phyloP scores from a whole-genome alignment of 75 land plant genomes.

The Pseudotsuga menziesii region DNA sequence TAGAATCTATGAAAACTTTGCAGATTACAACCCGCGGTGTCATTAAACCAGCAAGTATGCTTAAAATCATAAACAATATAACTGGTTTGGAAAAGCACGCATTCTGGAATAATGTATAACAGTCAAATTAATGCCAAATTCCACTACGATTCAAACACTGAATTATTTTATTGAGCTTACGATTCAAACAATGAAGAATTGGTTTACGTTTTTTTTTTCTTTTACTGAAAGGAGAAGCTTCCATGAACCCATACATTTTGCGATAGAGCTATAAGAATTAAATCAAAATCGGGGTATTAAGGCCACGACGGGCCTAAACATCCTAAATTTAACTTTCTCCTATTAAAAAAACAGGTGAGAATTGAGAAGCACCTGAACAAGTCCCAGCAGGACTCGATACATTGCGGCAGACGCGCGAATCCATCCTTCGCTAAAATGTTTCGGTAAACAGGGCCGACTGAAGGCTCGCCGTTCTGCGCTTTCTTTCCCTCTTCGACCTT shows the following conservation, averaged over 20 bases:
- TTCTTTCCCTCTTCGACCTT: conserved; percentile 57
- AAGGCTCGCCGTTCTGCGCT: conserved; percentile 46
- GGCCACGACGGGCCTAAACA: neutral
- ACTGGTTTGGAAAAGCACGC: too few relatives aligned
- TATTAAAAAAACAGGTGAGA: neutral
- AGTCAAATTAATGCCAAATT: too few relatives aligned
- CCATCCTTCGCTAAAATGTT: conserved; percentile 77
- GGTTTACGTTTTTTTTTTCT: neutral
- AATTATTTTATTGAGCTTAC: neutral
- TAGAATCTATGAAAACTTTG: too few relatives aligned
- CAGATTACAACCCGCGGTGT: too few relatives aligned
- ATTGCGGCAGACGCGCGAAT: conserved; percentile 42
- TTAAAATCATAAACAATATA: too few relatives aligned
- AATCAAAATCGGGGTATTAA: neutral
- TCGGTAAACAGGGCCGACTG: conserved; percentile 78
- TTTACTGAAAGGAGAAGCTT: neutral
- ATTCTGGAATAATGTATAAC: too few relatives aligned
- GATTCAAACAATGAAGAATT: neutral
- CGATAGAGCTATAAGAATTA: neutral
- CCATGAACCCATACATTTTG: neutral
- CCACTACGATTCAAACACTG: neutral
- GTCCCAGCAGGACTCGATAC: conserved; percentile 55
- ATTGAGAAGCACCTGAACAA: conserved; percentile 34
- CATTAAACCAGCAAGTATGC: too few relatives aligned
- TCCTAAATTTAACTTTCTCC: neutral